Conservation (phyloP, 2,329 filamentous ascomycete species). For the Fusarium lateritium region DNA sequence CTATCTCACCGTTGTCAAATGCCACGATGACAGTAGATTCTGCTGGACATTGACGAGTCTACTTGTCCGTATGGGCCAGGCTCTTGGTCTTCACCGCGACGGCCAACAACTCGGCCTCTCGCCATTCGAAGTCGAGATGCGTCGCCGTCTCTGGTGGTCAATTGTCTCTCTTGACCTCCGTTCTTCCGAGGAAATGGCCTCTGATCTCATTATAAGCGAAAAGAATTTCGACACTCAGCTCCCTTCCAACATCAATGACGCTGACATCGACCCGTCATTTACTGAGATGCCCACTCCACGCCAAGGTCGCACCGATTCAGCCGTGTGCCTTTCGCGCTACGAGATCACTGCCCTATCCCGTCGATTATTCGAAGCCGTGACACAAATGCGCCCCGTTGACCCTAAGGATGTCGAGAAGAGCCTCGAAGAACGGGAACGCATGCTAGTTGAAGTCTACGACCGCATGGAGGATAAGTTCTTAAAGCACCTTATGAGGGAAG, state of each 20-base stretch:
- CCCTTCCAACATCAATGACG: slow-evolving; percentile 40
- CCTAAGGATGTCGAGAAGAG: slow-evolving; percentile 34
- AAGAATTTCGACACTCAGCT: slow-evolving; percentile 40
- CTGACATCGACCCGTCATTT: slow-evolving; percentile 40
- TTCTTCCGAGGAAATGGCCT: slow-evolving; percentile 40
- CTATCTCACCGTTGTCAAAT: slow-evolving; percentile 39
- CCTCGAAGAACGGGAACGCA: slow-evolving; percentile 39
- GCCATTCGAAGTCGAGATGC: slow-evolving; percentile 44
- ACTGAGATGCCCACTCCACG: slow-evolving; percentile 33
- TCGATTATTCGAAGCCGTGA: slow-evolving; percentile 31
- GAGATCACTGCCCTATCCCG: slow-evolving; percentile 36
- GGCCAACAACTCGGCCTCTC: slow-evolving; percentile 33
- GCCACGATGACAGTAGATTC: slow-evolving; percentile 40
- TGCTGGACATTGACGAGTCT: slow-evolving; percentile 40
- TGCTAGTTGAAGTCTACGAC: slow-evolving; percentile 41
- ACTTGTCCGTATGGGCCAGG: slow-evolving; percentile 39
- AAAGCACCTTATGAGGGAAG: slow-evolving; percentile 34
- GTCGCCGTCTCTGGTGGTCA: slow-evolving; percentile 42
- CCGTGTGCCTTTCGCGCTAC: slow-evolving; percentile 37
- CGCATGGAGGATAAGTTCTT: slow-evolving; percentile 42
- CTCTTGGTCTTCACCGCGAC: slow-evolving; percentile 40
- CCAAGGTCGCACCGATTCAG: slow-evolving; percentile 37
- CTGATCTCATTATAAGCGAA: slow-evolving; percentile 38
- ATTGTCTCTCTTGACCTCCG: slow-evolving; percentile 40
- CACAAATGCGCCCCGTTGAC: slow-evolving; percentile 37